Evolutionary conservation across 2,329 filamentous ascomycete genomes (phyloP).

Genomic region (Clonostachys rhizophaga): DNA sequence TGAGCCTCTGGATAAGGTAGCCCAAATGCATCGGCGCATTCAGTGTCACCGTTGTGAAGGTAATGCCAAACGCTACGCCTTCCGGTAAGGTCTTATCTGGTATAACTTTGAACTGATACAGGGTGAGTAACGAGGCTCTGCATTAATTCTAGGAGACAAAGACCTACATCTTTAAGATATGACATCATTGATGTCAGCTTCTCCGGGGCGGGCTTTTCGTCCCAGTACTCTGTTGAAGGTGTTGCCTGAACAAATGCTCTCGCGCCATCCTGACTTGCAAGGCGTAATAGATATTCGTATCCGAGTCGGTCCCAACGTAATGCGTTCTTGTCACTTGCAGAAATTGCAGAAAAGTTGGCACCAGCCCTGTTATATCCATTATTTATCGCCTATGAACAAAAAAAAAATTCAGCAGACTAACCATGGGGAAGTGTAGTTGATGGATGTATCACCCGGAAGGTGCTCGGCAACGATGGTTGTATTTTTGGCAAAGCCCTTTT

Average conservation of each 20-base stretch:
- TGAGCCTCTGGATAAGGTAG: conserved; percentile 17
- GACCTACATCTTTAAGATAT: conserved; percentile 30
- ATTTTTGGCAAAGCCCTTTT: conserved; percentile 19
- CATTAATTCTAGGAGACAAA: conserved; percentile 20
- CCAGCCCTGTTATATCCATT: conserved; percentile 23
- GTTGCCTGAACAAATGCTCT: conserved; percentile 25
- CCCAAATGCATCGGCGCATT: conserved; percentile 29
- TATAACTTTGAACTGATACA: conserved; percentile 19
- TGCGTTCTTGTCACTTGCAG: conserved; percentile 31
- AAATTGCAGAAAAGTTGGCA: conserved; percentile 36
- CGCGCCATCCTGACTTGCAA: conserved; percentile 18
- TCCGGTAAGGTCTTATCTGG: conserved; percentile 16
- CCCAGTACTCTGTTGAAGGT: conserved; percentile 30
- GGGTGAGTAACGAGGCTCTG: too few species aligned
- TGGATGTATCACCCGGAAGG: conserved; percentile 28
- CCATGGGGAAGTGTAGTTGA: conserved; percentile 33
- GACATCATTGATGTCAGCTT: conserved; percentile 30
- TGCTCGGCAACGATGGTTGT: conserved; percentile 30
- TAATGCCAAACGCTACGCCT: conserved; percentile 23
- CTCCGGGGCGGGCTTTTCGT: conserved; percentile 23
- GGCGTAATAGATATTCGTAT: conserved; percentile 24
- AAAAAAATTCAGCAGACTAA: conserved; percentile 4
- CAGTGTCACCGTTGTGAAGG: conserved; percentile 28
- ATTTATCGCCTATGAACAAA: too few species aligned
- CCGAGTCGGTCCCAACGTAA: conserved; percentile 32